A percentile compares a stretch with the other conserved stretches of the same genome.
These are phyloP conservation scores for Graphium sp. DNA, from an alignment of 2,329 filamentous ascomycete species.

Conservation along the genomic window DNA sequence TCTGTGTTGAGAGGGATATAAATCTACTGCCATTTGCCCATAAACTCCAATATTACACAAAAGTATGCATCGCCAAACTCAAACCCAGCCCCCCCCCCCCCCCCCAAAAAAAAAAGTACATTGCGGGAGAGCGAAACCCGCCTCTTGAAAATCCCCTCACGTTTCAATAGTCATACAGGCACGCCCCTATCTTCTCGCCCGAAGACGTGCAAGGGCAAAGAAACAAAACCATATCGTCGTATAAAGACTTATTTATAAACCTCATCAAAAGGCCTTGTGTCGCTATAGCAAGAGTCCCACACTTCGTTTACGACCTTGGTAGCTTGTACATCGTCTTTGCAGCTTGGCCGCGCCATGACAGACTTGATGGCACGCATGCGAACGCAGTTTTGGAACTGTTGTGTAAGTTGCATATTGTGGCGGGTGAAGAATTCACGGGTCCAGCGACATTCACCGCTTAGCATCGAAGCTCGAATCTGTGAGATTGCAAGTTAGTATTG, in stretches of 20 bases:
- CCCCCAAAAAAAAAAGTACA: too few species aligned
- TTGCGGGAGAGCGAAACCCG: too few species aligned
- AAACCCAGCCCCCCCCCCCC: too few species aligned
- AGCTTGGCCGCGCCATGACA: constrained; percentile 59
- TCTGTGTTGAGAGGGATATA: too few species aligned
- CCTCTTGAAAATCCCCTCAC: too few species aligned
- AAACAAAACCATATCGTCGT: constrained; percentile 1
- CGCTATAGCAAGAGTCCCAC: constrained; percentile 94
- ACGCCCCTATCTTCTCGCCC: not conserved
- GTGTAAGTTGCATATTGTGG: constrained; percentile 74
- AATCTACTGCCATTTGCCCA: too few species aligned
- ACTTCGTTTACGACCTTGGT: constrained; percentile 85
- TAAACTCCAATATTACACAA: too few species aligned
- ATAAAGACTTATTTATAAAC: constrained; percentile 53
- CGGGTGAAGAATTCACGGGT: constrained; percentile 69
- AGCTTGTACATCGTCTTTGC: constrained; percentile 75
- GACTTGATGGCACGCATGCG: constrained; percentile 64
- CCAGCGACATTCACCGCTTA: constrained; percentile 91
- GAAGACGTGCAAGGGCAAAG: not conserved
- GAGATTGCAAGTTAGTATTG: constrained; percentile 5
- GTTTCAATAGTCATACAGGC: too few species aligned
- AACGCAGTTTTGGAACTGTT: constrained; percentile 90
- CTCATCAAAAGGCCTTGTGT: constrained; percentile 92
- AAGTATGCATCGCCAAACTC: too few species aligned
- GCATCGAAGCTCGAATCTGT: constrained; percentile 79